A percentile compares a stretch with the other conserved stretches of the same genome.
Evolutionary conservation across 805 yeast genomes (phyloP).

Genomic region (Cyberlindnera lachancei): DNA sequence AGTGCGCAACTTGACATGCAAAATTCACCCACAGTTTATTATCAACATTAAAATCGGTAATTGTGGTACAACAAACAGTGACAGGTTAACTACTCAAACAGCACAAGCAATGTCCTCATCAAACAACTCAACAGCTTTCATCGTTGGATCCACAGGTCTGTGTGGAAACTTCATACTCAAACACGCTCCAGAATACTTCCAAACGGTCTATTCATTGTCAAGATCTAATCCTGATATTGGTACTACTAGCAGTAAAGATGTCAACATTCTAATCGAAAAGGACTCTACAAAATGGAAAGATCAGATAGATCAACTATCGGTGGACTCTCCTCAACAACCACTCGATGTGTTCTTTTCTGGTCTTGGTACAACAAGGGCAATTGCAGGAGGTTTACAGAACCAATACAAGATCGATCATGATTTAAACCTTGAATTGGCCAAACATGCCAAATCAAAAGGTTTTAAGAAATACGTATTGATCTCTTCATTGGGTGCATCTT

Average conservation of each 20-base stretch:
- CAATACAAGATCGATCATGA: constrained; percentile 73
- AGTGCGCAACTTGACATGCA: too few relatives aligned
- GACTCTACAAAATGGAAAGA: constrained; percentile 46
- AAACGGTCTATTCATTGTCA: constrained; percentile 40
- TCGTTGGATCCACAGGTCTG: constrained; percentile 74
- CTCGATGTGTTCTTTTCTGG: constrained; percentile 47
- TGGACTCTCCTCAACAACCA: constrained; percentile 14
- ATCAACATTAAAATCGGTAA: too few relatives aligned
- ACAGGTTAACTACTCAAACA: too few relatives aligned
- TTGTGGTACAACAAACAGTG: too few relatives aligned
- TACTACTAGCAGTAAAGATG: constrained; percentile 15
- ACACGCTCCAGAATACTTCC: constrained; percentile 30
- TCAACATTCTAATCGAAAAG: constrained; percentile 36
- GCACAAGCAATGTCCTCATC: too few relatives aligned
- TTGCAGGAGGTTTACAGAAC: constrained; percentile 65
- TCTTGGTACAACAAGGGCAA: constrained; percentile 68
- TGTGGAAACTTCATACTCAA: constrained; percentile 56
- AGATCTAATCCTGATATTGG: constrained; percentile 31
- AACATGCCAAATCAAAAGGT: constrained; percentile 66
- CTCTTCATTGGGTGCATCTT: constrained; percentile 57
- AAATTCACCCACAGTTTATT: too few relatives aligned
- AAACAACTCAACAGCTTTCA: constrained; percentile 24
- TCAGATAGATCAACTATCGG: constrained; percentile 22
- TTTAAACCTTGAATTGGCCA: constrained; percentile 58
- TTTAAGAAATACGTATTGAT: constrained; percentile 61